phyloP scores from a whole-genome alignment of 176 grass and related monocot species.

The Oryza meyeriana region DNA sequence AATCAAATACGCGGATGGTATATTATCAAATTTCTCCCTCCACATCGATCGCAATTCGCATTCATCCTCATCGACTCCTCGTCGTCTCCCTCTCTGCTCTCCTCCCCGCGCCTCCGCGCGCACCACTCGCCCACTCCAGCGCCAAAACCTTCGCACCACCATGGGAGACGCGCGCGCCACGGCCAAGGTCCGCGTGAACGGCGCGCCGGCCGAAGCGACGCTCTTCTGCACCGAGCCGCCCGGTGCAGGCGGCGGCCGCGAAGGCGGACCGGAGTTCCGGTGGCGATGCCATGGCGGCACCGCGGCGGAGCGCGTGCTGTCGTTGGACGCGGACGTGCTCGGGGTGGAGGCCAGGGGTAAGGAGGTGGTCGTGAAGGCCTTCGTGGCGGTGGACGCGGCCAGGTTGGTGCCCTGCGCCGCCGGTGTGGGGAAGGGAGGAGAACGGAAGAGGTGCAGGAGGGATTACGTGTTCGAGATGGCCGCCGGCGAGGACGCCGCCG shows the following conservation, averaged over 20 bases:
- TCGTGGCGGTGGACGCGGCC: conserved; percentile 10
- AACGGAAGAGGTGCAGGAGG: conserved; percentile 35
- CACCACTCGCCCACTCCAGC: neutral
- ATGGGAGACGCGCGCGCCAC: conserved; percentile 17
- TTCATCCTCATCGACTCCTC: neutral
- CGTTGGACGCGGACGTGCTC: conserved; percentile 60
- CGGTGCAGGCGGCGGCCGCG: neutral
- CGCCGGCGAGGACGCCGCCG: conserved; percentile 31
- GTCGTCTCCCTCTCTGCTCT: neutral
- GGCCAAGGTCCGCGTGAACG: conserved; percentile 43
- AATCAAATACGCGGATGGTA: too few species aligned
- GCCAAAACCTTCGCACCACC: conserved; percentile 6
- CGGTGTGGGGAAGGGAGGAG: neutral
- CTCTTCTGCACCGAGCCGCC: neutral
- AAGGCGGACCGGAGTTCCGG: conserved; percentile 21
- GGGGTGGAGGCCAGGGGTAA: conserved; percentile 41
- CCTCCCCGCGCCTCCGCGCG: neutral
- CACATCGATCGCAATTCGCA: neutral
- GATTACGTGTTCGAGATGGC: conserved; percentile 67
- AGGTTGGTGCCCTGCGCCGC: conserved; percentile 2
- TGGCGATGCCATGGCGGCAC: conserved; percentile 29
- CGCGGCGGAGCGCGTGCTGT: conserved; percentile 24
- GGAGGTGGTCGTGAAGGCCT: conserved; percentile 50
- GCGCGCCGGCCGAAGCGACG: conserved; percentile 38
- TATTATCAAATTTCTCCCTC: too few species aligned